Percentiles rank a stretch among this genome's conserved stretches.
These are phyloP conservation scores for Coemansia sp. DNA, from an alignment of 192 early-diverging fungal genomes.

Conservation along the genomic window DNA sequence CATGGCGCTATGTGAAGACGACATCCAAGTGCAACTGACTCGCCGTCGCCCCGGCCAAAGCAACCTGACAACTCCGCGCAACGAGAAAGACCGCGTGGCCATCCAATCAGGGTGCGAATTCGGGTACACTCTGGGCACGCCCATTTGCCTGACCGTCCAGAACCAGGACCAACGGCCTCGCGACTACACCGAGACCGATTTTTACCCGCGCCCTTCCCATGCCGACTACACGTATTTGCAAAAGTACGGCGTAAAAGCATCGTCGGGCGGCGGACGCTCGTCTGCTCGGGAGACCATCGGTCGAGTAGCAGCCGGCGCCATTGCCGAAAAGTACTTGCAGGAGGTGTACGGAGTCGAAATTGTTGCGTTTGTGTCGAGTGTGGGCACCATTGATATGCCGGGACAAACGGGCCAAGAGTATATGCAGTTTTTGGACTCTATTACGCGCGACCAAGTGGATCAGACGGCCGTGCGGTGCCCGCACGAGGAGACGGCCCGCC, in stretches of 20 bases:
- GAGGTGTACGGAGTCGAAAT: conserved; percentile 82
- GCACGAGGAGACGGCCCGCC: conserved; percentile 64
- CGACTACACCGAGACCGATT: conserved; percentile 95
- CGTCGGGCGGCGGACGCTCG: conserved; percentile 88
- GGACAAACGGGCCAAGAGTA: conserved; percentile 54
- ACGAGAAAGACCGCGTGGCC: conserved; percentile 92
- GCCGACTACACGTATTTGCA: conserved; percentile 97
- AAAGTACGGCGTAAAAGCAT: conserved; percentile 96
- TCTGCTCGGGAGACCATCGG: conserved; percentile 97
- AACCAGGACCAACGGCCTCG: conserved; percentile 96
- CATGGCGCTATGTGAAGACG: conserved; percentile 81
- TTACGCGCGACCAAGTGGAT: conserved; percentile 78
- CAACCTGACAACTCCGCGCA: conserved; percentile 92
- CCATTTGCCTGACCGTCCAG: conserved; percentile 86
- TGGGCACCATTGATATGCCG: conserved; percentile 79
- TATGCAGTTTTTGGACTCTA: conserved; percentile 63
- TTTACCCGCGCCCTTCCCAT: conserved; percentile 93
- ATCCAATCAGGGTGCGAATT: conserved; percentile 93
- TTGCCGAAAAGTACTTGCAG: conserved; percentile 96
- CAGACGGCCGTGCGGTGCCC: conserved; percentile 88
- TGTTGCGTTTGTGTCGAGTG: conserved; percentile 90
- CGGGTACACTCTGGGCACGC: conserved; percentile 91
- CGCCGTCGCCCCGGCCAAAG: conserved; percentile 95
- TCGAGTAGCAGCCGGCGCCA: conserved; percentile 92
- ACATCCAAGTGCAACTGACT: conserved; percentile 90